Evolutionary conservation across 164 flowering plant species (phyloP).

Genomic region (Vitis cinerea): DNA sequence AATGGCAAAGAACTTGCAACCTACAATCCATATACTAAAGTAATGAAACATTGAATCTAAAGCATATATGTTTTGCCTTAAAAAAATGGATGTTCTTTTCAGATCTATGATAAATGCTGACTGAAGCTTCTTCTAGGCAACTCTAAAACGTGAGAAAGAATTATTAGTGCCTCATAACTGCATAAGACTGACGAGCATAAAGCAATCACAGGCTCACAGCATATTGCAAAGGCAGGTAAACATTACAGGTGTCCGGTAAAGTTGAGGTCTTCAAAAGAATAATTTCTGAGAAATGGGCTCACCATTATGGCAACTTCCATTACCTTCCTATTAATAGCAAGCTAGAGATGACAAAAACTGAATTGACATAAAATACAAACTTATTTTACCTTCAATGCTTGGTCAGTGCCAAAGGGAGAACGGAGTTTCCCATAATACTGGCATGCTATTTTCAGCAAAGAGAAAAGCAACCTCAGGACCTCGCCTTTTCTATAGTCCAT

Average conservation of each 20-base stretch:
- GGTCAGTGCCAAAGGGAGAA: conserved; percentile 85
- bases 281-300: no score
- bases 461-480: conserved; percentile 68
- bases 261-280: no score
- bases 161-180: no score
- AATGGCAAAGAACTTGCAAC: neutral
- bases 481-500: conserved; percentile 55
- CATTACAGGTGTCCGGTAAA: no score
- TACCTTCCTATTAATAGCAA: conserved; percentile 44
- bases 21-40: neutral
- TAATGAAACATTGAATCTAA: neutral
- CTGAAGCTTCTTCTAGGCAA: no score
- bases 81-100: neutral
- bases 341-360: neutral
- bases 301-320: no score
- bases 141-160: no score
- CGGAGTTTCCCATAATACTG: conserved; percentile 97
- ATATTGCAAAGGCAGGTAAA: no score
- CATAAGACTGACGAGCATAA: no score
- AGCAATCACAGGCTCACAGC: no score
- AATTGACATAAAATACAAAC: neutral
- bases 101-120: no score
- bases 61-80: neutral
- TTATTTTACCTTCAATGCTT: conserved; percentile 39
- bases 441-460: conserved; percentile 81